Evolutionary conservation across 345 rosid genomes (phyloP), one percentile per base, ranked within the genome.

Genomic region (Hypericum perforatum): DNA sequence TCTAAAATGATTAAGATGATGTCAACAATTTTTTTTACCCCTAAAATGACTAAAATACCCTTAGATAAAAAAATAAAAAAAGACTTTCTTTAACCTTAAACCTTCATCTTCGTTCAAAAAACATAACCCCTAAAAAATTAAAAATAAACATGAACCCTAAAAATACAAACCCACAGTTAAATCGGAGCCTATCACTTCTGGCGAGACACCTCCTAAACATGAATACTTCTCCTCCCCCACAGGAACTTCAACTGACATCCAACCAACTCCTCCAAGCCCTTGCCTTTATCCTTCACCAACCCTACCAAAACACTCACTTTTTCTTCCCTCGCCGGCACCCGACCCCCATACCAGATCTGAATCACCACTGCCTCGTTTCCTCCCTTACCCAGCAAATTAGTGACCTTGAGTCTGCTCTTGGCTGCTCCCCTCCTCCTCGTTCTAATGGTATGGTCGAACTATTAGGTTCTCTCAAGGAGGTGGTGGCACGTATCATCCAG

Each of bases 401-500:
- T 12, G 73, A 73, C 47, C 88, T 81, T 9, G 95, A 74, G 53
- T 56, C 72, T 37, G 68, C 90, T 6, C 69, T 80, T n/a, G 63
- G 60, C 7, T 55, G 32, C 2, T 22, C 32, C 32, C 32, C 78
- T 45, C 12, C 63, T 56, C 52, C 56, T 12, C 29, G 61, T 3
- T 44, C 69, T 42, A 6, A 57, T 14, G 48, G 49, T 40, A 62
- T 46, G 14, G 57, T 50, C 22, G 14, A 36, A 63, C 64, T 65
- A 8, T 52, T 65, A 5, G 45, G 38, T 38, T 61, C 88, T 11
- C 66, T 86, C 1, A 76, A 78, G 72, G 91, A 84, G 45, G 63
- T 76, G 7, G 96, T 95, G 7, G 96, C 98, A 15, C 76, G 89
- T 16, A 74, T 91, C 37, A 91, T 91, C 58, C 96, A 84, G 60